phyloP scores from a whole-genome alignment of 352 stramenopile genomes.

The Globisporangium camurandrum region DNA sequence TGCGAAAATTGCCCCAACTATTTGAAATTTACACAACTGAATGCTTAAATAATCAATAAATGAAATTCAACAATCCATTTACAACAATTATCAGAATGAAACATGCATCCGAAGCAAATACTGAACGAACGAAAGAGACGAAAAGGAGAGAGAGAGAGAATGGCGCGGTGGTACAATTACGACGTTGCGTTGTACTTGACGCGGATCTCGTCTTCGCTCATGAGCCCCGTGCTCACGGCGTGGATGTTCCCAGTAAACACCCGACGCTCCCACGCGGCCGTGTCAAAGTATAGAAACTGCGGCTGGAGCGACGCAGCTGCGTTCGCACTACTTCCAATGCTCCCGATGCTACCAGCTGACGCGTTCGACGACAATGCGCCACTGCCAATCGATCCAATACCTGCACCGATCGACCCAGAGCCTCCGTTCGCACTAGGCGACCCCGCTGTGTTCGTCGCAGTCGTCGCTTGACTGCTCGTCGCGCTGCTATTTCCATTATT shows the following conservation, averaged over 20 bases:
- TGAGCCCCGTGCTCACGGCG: slow-evolving; percentile 80
- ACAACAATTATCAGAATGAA: not conserved
- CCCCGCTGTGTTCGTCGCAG: slow-evolving; percentile 12
- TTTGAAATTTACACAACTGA: no score
- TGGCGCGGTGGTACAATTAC: slow-evolving; percentile 34
- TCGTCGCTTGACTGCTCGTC: no score
- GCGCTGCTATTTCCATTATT: no score
- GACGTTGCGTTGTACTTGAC: slow-evolving; percentile 89
- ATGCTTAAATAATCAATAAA: no score
- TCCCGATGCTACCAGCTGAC: slow-evolving; percentile 4
- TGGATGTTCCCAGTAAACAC: slow-evolving; percentile 90
- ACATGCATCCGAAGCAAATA: no score
- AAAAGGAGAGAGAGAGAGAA: slow-evolving; percentile 10
- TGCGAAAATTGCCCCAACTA: no score
- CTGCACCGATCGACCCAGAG: slow-evolving; percentile 26
- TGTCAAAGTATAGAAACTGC: slow-evolving; percentile 96
- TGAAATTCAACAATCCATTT: not conserved
- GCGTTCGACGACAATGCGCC: slow-evolving; percentile 20
- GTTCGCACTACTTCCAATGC: slow-evolving; percentile 2
- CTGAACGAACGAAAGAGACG: slow-evolving; percentile 5
- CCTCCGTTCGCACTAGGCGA: slow-evolving; percentile 17
- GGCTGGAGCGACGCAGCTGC: slow-evolving; percentile 30
- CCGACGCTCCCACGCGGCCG: slow-evolving; percentile 91
- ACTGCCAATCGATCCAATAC: slow-evolving; percentile 66
- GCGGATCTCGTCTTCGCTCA: slow-evolving; percentile 92